Evolutionary conservation across 1,284 basidiomycete genomes (phyloP).

Genomic region (Pisolithus thermaeus): DNA sequence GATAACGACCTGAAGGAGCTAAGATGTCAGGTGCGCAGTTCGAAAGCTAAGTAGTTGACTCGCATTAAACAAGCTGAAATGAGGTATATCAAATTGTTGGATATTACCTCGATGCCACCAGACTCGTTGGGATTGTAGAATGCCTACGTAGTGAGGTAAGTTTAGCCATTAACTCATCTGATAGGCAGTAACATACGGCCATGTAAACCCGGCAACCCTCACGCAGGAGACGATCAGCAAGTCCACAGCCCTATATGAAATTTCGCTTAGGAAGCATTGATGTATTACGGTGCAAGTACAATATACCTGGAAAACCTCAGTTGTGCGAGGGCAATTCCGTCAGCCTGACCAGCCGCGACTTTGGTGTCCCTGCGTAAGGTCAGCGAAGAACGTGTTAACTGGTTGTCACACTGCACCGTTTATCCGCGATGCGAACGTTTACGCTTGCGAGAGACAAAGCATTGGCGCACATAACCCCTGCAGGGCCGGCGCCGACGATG

Average conservation of each 20-base stretch:
- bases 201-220: constrained; percentile 29
- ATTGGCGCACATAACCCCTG: constrained; percentile 32
- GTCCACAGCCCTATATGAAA: constrained; percentile 27
- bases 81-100: not conserved
- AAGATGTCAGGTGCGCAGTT: constrained; percentile 27
- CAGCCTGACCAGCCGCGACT: constrained; percentile 35
- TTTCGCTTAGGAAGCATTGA: not conserved
- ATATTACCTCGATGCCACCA: constrained; percentile 25
- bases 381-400: not conserved
- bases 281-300: not conserved
- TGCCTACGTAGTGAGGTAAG: constrained; percentile 16
- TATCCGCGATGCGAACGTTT: constrained; percentile 22
- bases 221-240: constrained; percentile 30
- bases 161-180: not conserved
- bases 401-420: constrained; percentile 17
- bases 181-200: constrained; percentile 16
- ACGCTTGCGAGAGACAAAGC: constrained; percentile 20
- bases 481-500: constrained; percentile 49
- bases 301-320: constrained; percentile 37
- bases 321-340: constrained; percentile 39
- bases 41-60: constrained; percentile 18
- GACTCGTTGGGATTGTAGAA: constrained; percentile 32
- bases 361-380: constrained; percentile 14
- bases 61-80: not conserved
- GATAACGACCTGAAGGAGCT: constrained; percentile 31